Evolutionary conservation across 1,139 yeast genomes (phyloP).

Genomic region (Saccharomycopsis hybrid): DNA sequence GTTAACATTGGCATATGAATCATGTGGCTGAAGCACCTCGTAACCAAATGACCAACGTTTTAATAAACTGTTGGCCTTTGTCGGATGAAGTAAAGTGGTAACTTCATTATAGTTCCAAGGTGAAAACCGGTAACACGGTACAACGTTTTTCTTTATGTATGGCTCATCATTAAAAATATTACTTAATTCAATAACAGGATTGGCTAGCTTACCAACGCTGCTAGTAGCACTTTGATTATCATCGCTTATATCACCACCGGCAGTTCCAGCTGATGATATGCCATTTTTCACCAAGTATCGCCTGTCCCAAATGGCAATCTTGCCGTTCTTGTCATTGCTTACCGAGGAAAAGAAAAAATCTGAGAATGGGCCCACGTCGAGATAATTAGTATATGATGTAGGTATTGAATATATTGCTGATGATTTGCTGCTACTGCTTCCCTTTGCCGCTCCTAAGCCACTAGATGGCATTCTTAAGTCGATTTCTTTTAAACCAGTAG

Average conservation of each 20-base stretch:
- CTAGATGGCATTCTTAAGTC: constrained; percentile 8
- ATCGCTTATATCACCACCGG: no score
- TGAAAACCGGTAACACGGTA: constrained; percentile 17
- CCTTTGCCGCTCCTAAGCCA: not conserved
- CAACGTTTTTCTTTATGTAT: constrained; percentile 2
- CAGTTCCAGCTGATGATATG: no score
- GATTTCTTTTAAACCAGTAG: constrained; percentile 14
- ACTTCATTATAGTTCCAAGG: constrained; percentile 12
- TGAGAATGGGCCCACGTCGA: constrained; percentile 15
- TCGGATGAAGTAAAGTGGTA: constrained; percentile 13
- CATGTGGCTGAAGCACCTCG: constrained; percentile 1
- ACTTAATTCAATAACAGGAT: constrained; percentile 1
- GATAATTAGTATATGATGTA: constrained; percentile 10
- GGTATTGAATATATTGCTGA: not conserved
- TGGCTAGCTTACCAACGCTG: not conserved
- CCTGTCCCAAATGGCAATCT: constrained; percentile 19
- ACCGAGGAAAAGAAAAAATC: constrained; percentile 16
- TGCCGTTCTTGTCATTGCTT: constrained; percentile 13
- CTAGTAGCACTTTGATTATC: not conserved
- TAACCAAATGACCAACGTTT: constrained; percentile 19
- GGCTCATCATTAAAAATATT: constrained; percentile 6
- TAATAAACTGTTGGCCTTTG: constrained; percentile 6
- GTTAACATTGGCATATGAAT: not conserved
- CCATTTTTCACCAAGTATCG: not conserved
- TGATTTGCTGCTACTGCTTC: no score